Base-by-base conservation (phyloP, 139 green algal genomes). In the Edaphochlamys debaryana region DNA sequence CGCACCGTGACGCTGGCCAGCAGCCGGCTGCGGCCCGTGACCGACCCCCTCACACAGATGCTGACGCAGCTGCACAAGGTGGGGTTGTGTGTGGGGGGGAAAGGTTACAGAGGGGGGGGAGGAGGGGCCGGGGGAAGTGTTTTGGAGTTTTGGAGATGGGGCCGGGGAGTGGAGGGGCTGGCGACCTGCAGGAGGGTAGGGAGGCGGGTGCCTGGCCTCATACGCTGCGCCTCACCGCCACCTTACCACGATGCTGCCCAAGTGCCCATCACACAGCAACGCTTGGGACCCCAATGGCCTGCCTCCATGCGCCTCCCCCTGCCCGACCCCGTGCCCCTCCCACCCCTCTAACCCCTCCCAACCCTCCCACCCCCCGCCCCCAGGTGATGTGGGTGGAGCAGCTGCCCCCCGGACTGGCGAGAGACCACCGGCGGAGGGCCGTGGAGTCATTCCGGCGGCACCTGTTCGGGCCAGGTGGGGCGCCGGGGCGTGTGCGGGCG, bases 321-420 rank as follows among this genome's bases (percentile, higher is more conserved):
- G n/a, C n/a, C n/a, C n/a, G n/a, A n/a, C n/a, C n/a, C n/a, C n/a
- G n/a, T n/a, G n/a, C n/a, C n/a, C n/a, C 68, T 5, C 6, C 40
- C 68, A 8, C 15, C 23, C 68, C 34, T 60, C 13, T 38, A 23
- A 40, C 23, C 4, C 7, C n/a, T 19, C 22, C 23, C 0, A 48
- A 37, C n/a, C 27, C 34, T 58, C 22, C 30, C 72, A 37, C 27
- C 52, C 13, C 60, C 32, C 58, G 32, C 60, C 58, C 40, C 3
- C 72, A 90, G 86, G 78, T 90, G 36, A 90, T 89, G 88, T 92
- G 82, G 85, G 75, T 92, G 37, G 85, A 90, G 79, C 88, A 92
- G 69, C 82, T 90, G 73, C 88, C 88, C 7, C 88, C 88, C 30
- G 88, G 88, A 1, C 72, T 89, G 40, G 80, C 82, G 17, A 52